phyloP scores from a whole-genome alignment of 2,329 filamentous ascomycete genomes.

The Emericellopsis cladophorae region DNA sequence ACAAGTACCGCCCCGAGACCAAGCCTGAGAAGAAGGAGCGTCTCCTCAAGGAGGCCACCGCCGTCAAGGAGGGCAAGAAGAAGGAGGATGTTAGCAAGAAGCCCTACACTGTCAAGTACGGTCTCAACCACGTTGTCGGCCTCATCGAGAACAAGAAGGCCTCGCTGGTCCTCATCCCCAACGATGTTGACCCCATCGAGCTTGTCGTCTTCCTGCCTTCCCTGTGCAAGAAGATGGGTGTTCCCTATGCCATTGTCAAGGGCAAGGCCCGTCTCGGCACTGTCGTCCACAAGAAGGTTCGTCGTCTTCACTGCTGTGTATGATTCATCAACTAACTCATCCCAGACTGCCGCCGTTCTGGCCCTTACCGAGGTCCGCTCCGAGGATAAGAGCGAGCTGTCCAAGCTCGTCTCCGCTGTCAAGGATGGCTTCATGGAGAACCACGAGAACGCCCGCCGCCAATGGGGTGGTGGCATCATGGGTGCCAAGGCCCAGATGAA shows the following conservation, averaged over 20 bases:
- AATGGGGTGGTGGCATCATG: constrained; percentile 99
- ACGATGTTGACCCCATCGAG: constrained; percentile 99
- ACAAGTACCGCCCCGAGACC: constrained; percentile 99
- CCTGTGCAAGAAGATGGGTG: constrained; percentile 99
- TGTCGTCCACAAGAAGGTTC: constrained; percentile 98
- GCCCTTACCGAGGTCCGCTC: constrained; percentile 92
- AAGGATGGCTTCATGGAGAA: constrained; percentile 98
- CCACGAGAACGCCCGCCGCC: constrained; percentile 79
- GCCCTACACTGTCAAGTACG: constrained; percentile 98
- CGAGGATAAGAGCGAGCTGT: constrained; percentile 96
- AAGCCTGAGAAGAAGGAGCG: constrained; percentile 99
- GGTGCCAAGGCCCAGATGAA: constrained; percentile 77
- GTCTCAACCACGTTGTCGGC: constrained; percentile 97
- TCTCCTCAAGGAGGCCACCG: constrained; percentile 93
- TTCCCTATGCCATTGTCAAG: constrained; percentile 98
- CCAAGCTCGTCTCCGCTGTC: constrained; percentile 90
- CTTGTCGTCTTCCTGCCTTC: constrained; percentile 97
- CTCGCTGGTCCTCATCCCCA: constrained; percentile 91
- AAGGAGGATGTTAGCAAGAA: constrained; percentile 99
- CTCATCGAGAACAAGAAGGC: constrained; percentile 99
- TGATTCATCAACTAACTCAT: background rate
- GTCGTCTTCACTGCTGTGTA: constrained; percentile 5
- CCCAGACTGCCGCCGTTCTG: constrained; percentile 83
- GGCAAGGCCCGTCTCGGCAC: constrained; percentile 98
- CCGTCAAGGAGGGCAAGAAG: constrained; percentile 98